Evolutionary conservation across 225 moss, liverwort and hornwort species (phyloP).

Genomic region (Sphagnum contortum): DNA sequence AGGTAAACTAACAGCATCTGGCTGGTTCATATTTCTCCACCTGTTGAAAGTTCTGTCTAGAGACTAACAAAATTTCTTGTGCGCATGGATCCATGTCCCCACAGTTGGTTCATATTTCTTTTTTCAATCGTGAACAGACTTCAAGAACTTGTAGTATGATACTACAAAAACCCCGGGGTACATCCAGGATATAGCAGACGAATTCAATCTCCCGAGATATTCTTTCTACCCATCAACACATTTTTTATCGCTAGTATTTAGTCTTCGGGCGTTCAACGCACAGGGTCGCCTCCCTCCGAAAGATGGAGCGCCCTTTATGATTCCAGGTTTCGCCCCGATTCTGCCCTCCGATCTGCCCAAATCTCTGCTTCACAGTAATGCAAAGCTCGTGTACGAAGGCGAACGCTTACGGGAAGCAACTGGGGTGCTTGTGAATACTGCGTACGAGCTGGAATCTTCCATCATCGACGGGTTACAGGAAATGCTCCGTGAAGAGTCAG

Average conservation of each 20-base stretch:
- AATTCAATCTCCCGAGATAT: too few relatives aligned
- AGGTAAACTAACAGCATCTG: too few relatives aligned
- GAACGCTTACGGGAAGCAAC: constrained; percentile 15
- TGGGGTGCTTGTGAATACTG: constrained; percentile 39
- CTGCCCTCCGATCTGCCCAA: constrained; percentile 30
- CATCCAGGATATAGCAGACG: too few relatives aligned
- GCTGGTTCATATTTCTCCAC: too few relatives aligned
- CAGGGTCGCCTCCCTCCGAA: constrained; percentile 19
- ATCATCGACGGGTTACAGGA: constrained; percentile 13
- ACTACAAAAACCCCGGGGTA: too few relatives aligned
- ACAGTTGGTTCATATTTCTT: too few relatives aligned
- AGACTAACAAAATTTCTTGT: too few relatives aligned
- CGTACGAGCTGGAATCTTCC: constrained; percentile 17
- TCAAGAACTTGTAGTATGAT: too few relatives aligned
- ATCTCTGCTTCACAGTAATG: constrained; percentile 13
- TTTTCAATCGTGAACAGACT: too few relatives aligned
- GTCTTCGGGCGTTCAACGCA: constrained; percentile 24
- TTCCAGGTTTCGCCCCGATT: constrained; percentile 30
- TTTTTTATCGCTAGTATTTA: constrained; percentile 15
- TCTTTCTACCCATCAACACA: too few relatives aligned
- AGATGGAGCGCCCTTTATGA: constrained; percentile 4
- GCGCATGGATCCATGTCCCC: too few relatives aligned
- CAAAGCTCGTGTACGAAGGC: constrained; percentile 19
- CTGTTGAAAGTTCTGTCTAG: too few relatives aligned
- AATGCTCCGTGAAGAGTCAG: background rate